Conservation (phyloP, 2,329 filamentous ascomycete species). For the Dactylellina haptotyla region DNA sequence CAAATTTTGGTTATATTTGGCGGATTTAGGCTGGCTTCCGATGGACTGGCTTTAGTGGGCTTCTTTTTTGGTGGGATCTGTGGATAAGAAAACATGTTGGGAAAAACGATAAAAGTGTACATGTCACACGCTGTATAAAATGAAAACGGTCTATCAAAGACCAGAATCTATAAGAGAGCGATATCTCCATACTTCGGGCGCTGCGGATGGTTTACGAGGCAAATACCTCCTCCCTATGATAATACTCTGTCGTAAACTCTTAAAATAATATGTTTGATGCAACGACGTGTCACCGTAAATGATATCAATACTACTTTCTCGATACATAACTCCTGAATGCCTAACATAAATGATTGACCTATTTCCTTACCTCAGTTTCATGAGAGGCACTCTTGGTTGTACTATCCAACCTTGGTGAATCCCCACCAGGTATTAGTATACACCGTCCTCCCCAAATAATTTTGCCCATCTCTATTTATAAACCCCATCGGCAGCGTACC, state of each 20-base stretch:
- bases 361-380: too few species aligned
- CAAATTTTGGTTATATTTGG: background rate
- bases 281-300: too few species aligned
- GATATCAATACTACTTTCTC: too few species aligned
- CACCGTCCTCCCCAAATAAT: background rate
- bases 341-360: too few species aligned
- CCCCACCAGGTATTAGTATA: conserved; percentile 17
- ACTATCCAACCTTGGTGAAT: conserved; percentile 15
- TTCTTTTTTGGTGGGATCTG: background rate
- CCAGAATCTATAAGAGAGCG: too few species aligned
- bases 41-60: background rate
- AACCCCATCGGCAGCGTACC: conserved; percentile 11
- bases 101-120: background rate
- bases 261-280: too few species aligned
- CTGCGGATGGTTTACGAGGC: too few species aligned
- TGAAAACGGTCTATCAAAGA: too few species aligned
- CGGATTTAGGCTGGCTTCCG: background rate
- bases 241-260: too few species aligned
- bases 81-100: background rate
- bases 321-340: too few species aligned
- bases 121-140: background rate
- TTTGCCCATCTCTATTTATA: background rate
- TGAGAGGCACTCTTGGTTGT: background rate
- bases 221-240: too few species aligned
- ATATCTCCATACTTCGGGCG: too few species aligned